Evolutionary conservation across 2,329 filamentous ascomycete genomes (phyloP).

Genomic region (Cadophora sp.): DNA sequence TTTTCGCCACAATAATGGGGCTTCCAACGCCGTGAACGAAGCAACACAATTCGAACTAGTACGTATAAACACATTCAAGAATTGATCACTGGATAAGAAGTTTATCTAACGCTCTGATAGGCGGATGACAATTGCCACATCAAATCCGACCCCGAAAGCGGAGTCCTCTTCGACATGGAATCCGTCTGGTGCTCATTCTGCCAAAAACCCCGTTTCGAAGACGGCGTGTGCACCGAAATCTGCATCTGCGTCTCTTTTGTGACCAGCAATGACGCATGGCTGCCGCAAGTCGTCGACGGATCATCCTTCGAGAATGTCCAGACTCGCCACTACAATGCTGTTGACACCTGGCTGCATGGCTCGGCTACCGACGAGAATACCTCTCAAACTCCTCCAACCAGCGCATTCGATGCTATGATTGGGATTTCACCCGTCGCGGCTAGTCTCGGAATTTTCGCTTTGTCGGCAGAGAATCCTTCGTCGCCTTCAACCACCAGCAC

Average conservation of each 20-base stretch:
- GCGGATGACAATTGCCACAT: slow-evolving; percentile 3
- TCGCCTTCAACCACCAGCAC: not conserved
- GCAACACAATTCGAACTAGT: not conserved
- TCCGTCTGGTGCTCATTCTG: slow-evolving; percentile 12
- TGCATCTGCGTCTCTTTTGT: slow-evolving; percentile 9
- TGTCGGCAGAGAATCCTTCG: not conserved
- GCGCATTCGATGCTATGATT: not conserved
- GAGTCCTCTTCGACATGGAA: slow-evolving; percentile 1
- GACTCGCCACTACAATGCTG: not conserved
- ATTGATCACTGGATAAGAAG: not conserved
- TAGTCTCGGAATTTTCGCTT: not conserved
- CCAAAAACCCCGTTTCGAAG: slow-evolving; percentile 2
- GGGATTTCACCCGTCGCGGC: not conserved
- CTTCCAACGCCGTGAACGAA: not conserved
- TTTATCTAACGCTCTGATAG: not conserved
- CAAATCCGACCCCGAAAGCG: not conserved
- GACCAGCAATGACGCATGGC: slow-evolving; percentile 4
- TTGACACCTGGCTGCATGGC: not conserved
- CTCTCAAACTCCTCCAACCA: not conserved
- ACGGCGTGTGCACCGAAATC: slow-evolving; percentile 7
- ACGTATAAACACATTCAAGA: not conserved
- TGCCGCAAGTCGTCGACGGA: not conserved
- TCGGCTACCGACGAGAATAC: not conserved
- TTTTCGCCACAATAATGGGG: not conserved
- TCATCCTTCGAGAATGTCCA: not conserved